Evolutionary conservation across 2,329 filamentous ascomycete species (phyloP), one percentile per base, ranked within the genome.

Genomic region (Claviceps lovelessii): DNA sequence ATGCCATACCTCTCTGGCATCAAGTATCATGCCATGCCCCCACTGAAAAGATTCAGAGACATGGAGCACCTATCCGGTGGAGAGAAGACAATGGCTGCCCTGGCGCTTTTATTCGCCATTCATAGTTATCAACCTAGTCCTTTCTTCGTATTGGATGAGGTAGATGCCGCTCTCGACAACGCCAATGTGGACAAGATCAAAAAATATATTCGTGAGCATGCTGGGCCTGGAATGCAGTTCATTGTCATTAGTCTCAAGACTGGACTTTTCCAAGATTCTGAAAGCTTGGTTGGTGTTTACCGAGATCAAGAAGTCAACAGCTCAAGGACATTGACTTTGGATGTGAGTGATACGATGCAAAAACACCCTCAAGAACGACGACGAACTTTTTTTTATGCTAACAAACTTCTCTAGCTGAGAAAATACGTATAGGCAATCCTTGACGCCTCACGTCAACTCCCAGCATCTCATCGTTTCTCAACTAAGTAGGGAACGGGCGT

Each of bases 11-110:
- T 96, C 4, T 89, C 88, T 45, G 93, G 93, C 37, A 90, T 98
- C 71, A 96, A 95, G 67, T 98, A 98, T 71, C 90, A 97, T 67
- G 94, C 93, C 58, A 98, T 97, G 90, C 93, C 93, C 23, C 93
- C 93, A 1, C 81, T 96, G 58, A 98, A 98, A 74, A 89, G 93
- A 49, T 98, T 98, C 80, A 82, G 93, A 63, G 94, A 98, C 69
- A 98, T 98, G 93, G 93, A 98, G 70, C 93, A 96, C 67, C 76
- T 98, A 10, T 95, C 89, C 1, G 93, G 93, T 63, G 93, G 93
- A 55, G 93, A 98, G 72, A 98, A 98, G 77, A 98, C 93, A 0
- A 98, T 98, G 85, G 93, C 93, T 1, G 93, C 93, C 15, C 76
- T 98, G 44, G 93, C 93, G n/a, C 77, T 98, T 45, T 79, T 98